Evolutionary conservation across 2,329 filamentous ascomycete genomes (phyloP).

Genomic region (Cercospora brassicicola): DNA sequence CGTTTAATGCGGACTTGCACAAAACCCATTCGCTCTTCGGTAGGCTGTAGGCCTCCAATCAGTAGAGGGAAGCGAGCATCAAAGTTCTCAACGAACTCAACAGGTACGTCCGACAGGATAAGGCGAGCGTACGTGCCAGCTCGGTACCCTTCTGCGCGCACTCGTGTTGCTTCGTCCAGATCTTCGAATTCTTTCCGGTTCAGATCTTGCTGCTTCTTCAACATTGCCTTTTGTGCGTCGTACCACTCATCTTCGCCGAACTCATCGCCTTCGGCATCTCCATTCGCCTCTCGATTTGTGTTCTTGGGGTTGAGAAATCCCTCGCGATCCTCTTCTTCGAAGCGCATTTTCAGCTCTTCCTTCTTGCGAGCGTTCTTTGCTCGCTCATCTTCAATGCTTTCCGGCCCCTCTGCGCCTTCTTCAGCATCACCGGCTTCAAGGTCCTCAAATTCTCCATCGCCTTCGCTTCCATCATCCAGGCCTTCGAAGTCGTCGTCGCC

Average conservation of each 20-base stretch:
- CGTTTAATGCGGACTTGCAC: conserved; percentile 95
- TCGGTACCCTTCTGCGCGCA: conserved; percentile 83
- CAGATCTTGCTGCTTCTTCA: conserved; percentile 95
- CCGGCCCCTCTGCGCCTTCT: conserved; percentile 23
- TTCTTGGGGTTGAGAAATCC: conserved; percentile 90
- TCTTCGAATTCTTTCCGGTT: conserved; percentile 90
- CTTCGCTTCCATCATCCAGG: conserved; percentile 61
- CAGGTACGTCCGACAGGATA: conserved; percentile 82
- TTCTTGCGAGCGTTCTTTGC: conserved; percentile 88
- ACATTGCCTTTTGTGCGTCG: conserved; percentile 87
- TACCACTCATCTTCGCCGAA: conserved; percentile 99
- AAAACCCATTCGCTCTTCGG: conserved; percentile 93
- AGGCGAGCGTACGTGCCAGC: conserved; percentile 93
- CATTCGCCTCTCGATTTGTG: conserved; percentile 65
- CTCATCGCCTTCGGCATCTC: conserved; percentile 67
- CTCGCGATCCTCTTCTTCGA: conserved; percentile 97
- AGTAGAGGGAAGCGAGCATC: conserved; percentile 79
- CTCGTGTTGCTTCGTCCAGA: conserved; percentile 79
- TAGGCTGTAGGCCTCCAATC: conserved; percentile 85
- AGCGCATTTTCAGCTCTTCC: conserved; percentile 89
- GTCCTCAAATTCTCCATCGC: conserved; percentile 81
- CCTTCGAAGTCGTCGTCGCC: conserved; percentile 51
- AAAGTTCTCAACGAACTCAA: conserved; percentile 84
- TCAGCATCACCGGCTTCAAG: conserved; percentile 72
- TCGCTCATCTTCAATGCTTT: conserved; percentile 62